Conservation (phyloP, 2,329 filamentous ascomycete species). For the Lojkania enalia region DNA sequence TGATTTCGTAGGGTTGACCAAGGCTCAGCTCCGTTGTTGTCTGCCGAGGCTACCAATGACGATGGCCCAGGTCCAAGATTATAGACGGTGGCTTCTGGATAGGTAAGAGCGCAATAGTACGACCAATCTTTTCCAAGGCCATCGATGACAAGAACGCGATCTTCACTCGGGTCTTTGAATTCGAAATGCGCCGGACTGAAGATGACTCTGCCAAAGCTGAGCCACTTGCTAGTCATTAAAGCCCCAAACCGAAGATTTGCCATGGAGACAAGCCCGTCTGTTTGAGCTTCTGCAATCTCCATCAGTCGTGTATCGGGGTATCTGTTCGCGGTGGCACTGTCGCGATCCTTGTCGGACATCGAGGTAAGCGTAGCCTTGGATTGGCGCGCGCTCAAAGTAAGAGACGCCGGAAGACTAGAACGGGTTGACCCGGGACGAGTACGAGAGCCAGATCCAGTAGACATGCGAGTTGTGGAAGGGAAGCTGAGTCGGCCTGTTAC, state of each 20-base stretch:
- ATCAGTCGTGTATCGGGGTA: slow-evolving; percentile 63
- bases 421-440: slow-evolving; percentile 33
- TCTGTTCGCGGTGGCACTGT: slow-evolving; percentile 34
- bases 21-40: slow-evolving; percentile 26
- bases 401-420: slow-evolving; percentile 39
- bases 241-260: slow-evolving; percentile 79
- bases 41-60: slow-evolving; percentile 18
- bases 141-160: slow-evolving; percentile 75
- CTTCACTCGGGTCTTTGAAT: slow-evolving; percentile 61
- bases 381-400: slow-evolving; percentile 34
- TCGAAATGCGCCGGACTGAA: slow-evolving; percentile 80
- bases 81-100: slow-evolving; percentile 74
- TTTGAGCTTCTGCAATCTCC: slow-evolving; percentile 44
- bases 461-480: slow-evolving; percentile 36
- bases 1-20: slow-evolving; percentile 63
- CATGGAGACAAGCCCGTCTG: slow-evolving; percentile 53
- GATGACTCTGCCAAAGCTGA: slow-evolving; percentile 80
- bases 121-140: slow-evolving; percentile 91
- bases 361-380: slow-evolving; percentile 37
- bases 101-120: slow-evolving; percentile 81
- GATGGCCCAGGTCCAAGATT: slow-evolving; percentile 58
- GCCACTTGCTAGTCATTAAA: slow-evolving; percentile 85
- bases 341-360: slow-evolving; percentile 38
- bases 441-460: slow-evolving; percentile 30
- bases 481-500: slow-evolving; percentile 44